Conservation (phyloP, 257 asterid species). For the Plantago elongata region DNA sequence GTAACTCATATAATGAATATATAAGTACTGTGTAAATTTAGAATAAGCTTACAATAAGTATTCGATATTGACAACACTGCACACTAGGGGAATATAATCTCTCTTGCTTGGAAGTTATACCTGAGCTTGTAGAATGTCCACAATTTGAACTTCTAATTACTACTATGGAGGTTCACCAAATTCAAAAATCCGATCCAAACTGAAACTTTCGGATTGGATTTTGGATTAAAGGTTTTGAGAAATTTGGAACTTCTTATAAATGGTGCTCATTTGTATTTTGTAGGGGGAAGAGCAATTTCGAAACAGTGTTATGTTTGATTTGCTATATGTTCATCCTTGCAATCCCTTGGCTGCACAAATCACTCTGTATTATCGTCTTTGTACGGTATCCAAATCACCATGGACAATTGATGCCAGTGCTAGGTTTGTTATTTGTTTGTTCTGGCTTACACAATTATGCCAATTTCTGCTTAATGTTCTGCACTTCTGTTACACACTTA, state of each 20-base stretch:
- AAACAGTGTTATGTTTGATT: conserved; percentile 73
- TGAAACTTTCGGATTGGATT: not conserved
- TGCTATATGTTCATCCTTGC: conserved; percentile 66
- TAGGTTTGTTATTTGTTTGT: conserved; percentile 47
- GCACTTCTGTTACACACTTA: conserved; percentile 15
- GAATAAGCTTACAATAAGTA: too few relatives aligned
- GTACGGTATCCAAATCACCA: conserved; percentile 32
- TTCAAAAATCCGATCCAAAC: too few relatives aligned
- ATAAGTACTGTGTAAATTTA: too few relatives aligned
- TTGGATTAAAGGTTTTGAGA: too few relatives aligned
- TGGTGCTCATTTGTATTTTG: conserved; percentile 20
- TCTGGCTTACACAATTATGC: conserved; percentile 10
- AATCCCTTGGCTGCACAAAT: conserved; percentile 69
- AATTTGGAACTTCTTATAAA: not conserved
- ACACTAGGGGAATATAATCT: too few relatives aligned
- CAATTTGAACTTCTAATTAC: too few relatives aligned
- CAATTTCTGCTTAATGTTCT: not conserved
- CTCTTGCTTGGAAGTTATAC: too few relatives aligned
- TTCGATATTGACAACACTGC: too few relatives aligned
- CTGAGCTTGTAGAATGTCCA: too few relatives aligned
- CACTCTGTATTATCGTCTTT: conserved; percentile 46
- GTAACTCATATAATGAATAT: too few relatives aligned
- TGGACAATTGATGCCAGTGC: conserved; percentile 51
- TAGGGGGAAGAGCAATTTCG: conserved; percentile 80
- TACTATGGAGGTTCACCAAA: too few relatives aligned